phyloP scores from a whole-genome alignment of 1,284 basidiomycete genomes.

The Thelephora terrestris region DNA sequence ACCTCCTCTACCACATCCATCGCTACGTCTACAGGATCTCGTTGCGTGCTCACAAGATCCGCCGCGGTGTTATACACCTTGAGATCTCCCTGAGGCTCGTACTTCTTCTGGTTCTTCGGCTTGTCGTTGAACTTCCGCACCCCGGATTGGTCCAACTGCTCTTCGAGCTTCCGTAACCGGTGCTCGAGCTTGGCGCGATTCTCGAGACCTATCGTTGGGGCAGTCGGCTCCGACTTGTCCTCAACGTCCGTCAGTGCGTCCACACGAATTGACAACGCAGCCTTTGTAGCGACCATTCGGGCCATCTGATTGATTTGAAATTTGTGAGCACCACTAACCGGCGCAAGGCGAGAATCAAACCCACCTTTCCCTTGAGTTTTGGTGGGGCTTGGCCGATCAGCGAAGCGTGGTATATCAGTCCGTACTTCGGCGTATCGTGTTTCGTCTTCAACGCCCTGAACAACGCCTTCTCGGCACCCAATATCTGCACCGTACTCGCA shows the following conservation, averaged over 20 bases:
- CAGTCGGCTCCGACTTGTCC: slow-evolving; percentile 74
- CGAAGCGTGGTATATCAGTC: slow-evolving; percentile 93
- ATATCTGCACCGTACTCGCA: slow-evolving; percentile 95
- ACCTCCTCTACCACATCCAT: slow-evolving; percentile 49
- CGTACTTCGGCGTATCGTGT: slow-evolving; percentile 98
- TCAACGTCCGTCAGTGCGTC: slow-evolving; percentile 93
- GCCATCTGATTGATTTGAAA: slow-evolving; percentile 63
- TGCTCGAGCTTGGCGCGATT: slow-evolving; percentile 94
- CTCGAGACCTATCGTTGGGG: slow-evolving; percentile 84
- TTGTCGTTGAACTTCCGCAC: slow-evolving; percentile 53
- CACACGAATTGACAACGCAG: slow-evolving; percentile 92
- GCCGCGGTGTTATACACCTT: slow-evolving; percentile 77
- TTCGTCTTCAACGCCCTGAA: slow-evolving; percentile 99
- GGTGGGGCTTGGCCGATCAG: slow-evolving; percentile 96
- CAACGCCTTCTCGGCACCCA: slow-evolving; percentile 97
- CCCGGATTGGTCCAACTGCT: slow-evolving; percentile 63
- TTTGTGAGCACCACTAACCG: background rate
- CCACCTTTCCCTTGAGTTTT: slow-evolving; percentile 94
- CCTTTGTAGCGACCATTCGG: slow-evolving; percentile 98
- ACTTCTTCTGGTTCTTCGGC: slow-evolving; percentile 64
- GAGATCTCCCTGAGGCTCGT: slow-evolving; percentile 68
- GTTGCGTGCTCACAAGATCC: slow-evolving; percentile 78
- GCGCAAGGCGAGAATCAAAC: slow-evolving; percentile 9
- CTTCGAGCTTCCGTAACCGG: slow-evolving; percentile 82
- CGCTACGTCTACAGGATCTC: slow-evolving; percentile 38